Evolutionary conservation across 768 basidiomycete genomes (phyloP).

Genomic region (Russula sp.): DNA sequence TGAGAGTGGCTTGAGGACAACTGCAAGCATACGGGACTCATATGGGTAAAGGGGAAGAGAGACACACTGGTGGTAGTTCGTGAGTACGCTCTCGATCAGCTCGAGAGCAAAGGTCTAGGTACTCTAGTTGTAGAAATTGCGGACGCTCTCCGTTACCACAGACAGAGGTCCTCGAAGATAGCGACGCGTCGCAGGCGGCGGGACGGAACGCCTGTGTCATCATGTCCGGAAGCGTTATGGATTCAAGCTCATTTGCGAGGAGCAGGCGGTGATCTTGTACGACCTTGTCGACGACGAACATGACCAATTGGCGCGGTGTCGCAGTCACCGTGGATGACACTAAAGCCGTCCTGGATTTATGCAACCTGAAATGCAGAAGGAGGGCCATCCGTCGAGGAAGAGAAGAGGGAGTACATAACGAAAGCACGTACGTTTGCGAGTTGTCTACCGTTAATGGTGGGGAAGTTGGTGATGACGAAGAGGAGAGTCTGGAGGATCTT

Average conservation of each 20-base stretch:
- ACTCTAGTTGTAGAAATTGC: constrained; percentile 72
- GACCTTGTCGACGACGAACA: too few relatives aligned
- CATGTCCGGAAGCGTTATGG: too few relatives aligned
- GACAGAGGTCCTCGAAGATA: constrained; percentile 87
- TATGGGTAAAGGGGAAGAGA: too few relatives aligned
- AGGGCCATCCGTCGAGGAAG: constrained; percentile 42
- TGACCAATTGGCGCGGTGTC: too few relatives aligned
- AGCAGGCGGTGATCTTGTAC: too few relatives aligned
- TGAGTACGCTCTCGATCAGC: constrained; percentile 92
- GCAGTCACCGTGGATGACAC: too few relatives aligned
- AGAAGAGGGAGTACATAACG: neutral
- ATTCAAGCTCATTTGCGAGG: too few relatives aligned
- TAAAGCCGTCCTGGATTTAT: too few relatives aligned
- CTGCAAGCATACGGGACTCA: neutral
- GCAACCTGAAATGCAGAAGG: too few relatives aligned
- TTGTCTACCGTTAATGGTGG: constrained; percentile 71
- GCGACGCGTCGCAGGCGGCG: constrained; percentile 81
- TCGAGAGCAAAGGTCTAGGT: constrained; percentile 93
- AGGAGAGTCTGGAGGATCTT: constrained; percentile 90
- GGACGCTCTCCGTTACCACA: constrained; percentile 69
- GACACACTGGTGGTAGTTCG: constrained; percentile 85
- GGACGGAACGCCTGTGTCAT: too few relatives aligned
- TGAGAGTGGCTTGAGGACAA: neutral
- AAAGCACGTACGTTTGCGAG: constrained; percentile 68
- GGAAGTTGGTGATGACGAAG: constrained; percentile 85